These are phyloP conservation scores for Clarireedia sp. DNA, from an alignment of 2,329 filamentous ascomycete species.

Conservation along the genomic window DNA sequence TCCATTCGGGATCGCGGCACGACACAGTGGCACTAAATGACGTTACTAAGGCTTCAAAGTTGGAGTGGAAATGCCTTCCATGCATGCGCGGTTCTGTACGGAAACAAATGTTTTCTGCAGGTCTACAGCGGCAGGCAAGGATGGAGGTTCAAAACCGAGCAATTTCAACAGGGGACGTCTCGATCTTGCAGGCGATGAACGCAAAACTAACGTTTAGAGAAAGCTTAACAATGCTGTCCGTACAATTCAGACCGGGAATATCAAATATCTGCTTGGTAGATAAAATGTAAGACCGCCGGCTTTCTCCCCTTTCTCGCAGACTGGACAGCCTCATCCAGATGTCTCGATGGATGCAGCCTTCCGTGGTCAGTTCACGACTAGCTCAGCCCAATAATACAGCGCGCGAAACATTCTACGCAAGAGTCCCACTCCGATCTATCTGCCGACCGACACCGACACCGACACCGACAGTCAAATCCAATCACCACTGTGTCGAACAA, in stretches of 20 bases:
- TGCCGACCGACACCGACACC: no score
- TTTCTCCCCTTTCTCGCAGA: background rate
- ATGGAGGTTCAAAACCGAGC: background rate
- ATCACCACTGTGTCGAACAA: background rate
- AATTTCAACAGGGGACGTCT: background rate
- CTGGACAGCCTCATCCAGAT: conserved; percentile 1
- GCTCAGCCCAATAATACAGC: background rate
- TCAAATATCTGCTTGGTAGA: background rate
- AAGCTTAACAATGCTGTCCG: conserved; percentile 6
- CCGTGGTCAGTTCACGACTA: background rate
- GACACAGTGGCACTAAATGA: conserved; percentile 6
- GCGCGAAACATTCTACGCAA: background rate
- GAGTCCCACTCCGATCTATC: background rate
- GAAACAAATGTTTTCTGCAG: conserved; percentile 2
- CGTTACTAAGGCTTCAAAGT: conserved; percentile 1
- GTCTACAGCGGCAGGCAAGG: background rate
- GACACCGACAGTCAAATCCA: no score
- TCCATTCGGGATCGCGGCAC: conserved; percentile 4
- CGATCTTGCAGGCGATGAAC: conserved; percentile 6
- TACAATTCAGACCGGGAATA: no score
- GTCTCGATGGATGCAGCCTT: background rate
- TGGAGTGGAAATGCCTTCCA: background rate
- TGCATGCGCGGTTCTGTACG: background rate
- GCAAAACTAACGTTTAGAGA: conserved; percentile 1
- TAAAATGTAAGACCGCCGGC: background rate